Conservation (phyloP, 805 yeast species). For the Debaryomyces castellii region DNA sequence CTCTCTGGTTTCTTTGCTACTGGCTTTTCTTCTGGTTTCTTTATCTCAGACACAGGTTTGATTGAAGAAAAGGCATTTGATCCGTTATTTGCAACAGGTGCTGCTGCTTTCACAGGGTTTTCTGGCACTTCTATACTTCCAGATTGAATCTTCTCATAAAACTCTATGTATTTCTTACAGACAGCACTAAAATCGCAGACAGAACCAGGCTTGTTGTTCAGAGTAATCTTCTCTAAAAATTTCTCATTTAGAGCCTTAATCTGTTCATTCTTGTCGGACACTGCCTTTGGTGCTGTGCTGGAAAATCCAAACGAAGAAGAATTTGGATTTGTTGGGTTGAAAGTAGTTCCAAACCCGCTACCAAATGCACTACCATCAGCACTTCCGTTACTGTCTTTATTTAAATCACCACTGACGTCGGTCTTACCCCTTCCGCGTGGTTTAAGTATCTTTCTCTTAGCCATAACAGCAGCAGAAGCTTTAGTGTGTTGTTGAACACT, state of each 20-base stretch:
- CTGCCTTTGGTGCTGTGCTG: neutral
- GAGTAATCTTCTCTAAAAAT: conserved; percentile 50
- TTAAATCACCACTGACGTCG: neutral
- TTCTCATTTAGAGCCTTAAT: conserved; percentile 65
- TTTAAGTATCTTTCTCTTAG: conserved; percentile 66
- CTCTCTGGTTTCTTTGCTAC: conserved; percentile 6
- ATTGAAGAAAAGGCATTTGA: neutral
- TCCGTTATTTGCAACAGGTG: neutral
- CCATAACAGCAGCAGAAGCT: conserved; percentile 64
- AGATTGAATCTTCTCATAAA: conserved; percentile 29
- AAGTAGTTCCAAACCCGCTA: neutral
- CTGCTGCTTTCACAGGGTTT: neutral
- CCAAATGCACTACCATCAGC: conserved; percentile 1
- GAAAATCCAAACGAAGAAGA: neutral
- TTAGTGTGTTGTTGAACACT: conserved; percentile 28
- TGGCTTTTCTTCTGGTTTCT: conserved; percentile 1
- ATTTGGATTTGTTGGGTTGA: neutral
- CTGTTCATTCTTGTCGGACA: conserved; percentile 42
- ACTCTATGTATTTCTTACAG: conserved; percentile 58
- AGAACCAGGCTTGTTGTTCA: conserved; percentile 42
- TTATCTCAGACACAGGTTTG: neutral
- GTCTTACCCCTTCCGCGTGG: conserved; percentile 39
- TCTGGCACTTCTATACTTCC: conserved; percentile 1
- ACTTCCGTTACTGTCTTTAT: neutral
- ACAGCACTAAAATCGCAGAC: conserved; percentile 56